Evolutionary conservation across 768 basidiomycete species (phyloP), one percentile per base, ranked within the genome.

Genomic region (Auriscalpium microsporum): DNA sequence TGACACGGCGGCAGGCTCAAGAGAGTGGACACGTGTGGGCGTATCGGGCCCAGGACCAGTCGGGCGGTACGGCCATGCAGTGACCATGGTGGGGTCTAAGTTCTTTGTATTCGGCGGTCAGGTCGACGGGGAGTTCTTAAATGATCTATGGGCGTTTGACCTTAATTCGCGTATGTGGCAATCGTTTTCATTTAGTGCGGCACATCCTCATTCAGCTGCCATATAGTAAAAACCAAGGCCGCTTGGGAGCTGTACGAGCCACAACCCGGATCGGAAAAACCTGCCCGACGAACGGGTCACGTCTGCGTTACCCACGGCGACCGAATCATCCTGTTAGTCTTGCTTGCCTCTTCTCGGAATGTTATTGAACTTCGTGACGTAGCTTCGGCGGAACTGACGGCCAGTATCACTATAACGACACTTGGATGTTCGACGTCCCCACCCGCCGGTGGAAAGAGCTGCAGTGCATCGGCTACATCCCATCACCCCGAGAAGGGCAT

Each of bases 351-450:
- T 21, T 23, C 52, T 48, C 33, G 17, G 38, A 44, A 42, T 17
- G 17, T 19, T 45, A 47, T 13, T 52, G 46, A 58, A 49, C 44
- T 40, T 53, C 8, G n/a, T 56, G 47, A 45, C 50, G n/a, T 58
- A 94, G 90, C 50, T 98, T 99, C 63, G 96, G 96, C 35, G 96
- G 96, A 48, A 99, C 96, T 11, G 96, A 99, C 66, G 94, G 94
- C n/a, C 84, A 87, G 67, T 98, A 88, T 71, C 96, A 98, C 67
- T 99, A 99, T 73, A 99, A 98, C 69, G 96, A 99, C 67, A 97
- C 94, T 8, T 99, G 96, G 96, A 78, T 84, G 2, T 98, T 90
- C 70, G 92, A 95, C 68, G 73, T 93, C 50, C 77, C 75, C 40
- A 87, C 90, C 0, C 78, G 80, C 53, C 80, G 71, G 46, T 99